Evolutionary conservation across 2,329 filamentous ascomycete genomes (phyloP), one percentile per base, ranked within the genome.

Genomic region (Cryphonectria carpinicola): DNA sequence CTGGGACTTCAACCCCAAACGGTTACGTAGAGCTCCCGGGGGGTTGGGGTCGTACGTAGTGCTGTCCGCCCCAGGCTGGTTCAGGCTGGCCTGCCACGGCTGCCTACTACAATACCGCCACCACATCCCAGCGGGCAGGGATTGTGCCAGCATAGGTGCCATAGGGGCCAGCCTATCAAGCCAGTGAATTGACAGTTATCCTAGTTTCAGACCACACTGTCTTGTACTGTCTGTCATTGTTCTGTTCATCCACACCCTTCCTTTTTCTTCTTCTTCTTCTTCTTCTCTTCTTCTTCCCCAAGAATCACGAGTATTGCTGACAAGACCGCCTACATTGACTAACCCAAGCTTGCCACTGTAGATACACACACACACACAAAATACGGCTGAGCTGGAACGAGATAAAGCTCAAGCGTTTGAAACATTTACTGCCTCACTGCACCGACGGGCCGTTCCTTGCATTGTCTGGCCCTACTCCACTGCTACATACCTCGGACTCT

Each of bases 21-120:
- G 54, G 54, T 58, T 58, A 58, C 61, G 61, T 43, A 64, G n/a
- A 43, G 61, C 61, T 17, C 39, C 61, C 61, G 60, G 39, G 22
- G 22, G 10, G 13, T 22, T 22, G 22, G 22, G 11, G 28, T 22
- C 37, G 39, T 41, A 39, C 22, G 39, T 41, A 39, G 2, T 13
- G 35, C 19, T 41, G 35, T 35, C 22, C 13, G 39, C 13, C 28
- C 35, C 35, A 19, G 35, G 17, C 41, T 28, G 41, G 13, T 11
- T 64, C 32, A 32, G 41, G 2, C 62, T 46, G 25, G 4, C 32
- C 32, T 32, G 32, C 32, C 32, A 32, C 32, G 32, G 4, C 37
- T 49, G 43, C 37, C 61, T 56, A 32, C 54, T 14, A 8, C 4
- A 49, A 49, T 49, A 49, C 46, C 46, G 46, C 46, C 46, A 49